A percentile compares a stretch with the other conserved stretches of the same genome.
Conservation (phyloP, 192 early-diverging fungal species). For the Umbelopsis vinacea region DNA sequence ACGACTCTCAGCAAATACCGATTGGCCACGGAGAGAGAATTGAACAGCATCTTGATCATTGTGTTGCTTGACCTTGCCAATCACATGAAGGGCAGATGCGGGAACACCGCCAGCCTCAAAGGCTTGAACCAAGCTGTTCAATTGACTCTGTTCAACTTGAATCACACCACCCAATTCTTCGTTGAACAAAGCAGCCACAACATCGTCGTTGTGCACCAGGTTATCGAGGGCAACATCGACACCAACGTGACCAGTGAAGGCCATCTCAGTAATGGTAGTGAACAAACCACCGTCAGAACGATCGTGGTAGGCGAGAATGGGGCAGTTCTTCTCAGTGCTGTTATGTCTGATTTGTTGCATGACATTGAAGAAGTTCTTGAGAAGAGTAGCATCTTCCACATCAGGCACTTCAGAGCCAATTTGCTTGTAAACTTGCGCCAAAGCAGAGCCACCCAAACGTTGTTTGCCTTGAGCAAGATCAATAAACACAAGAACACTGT, state of each 20-base stretch:
- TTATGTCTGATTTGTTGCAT: slow-evolving; percentile 59
- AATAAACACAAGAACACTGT: slow-evolving; percentile 78
- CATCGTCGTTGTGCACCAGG: slow-evolving; percentile 49
- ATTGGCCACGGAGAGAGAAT: slow-evolving; percentile 47
- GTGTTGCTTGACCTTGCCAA: slow-evolving; percentile 64
- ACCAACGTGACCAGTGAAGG: slow-evolving; percentile 93
- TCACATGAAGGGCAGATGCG: slow-evolving; percentile 50
- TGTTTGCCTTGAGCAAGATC: slow-evolving; percentile 85
- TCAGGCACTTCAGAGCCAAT: slow-evolving; percentile 83
- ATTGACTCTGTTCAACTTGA: slow-evolving; percentile 70
- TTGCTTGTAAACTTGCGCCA: slow-evolving; percentile 95
- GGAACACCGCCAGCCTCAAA: slow-evolving; percentile 63
- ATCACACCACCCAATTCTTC: slow-evolving; percentile 98
- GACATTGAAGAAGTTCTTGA: slow-evolving; percentile 82
- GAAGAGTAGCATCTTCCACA: slow-evolving; percentile 69
- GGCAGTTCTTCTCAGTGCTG: slow-evolving; percentile 42
- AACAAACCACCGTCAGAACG: slow-evolving; percentile 98
- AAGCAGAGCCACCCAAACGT: slow-evolving; percentile 90
- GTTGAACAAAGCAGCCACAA: slow-evolving; percentile 79
- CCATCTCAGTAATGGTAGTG: slow-evolving; percentile 93
- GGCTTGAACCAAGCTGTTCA: slow-evolving; percentile 56
- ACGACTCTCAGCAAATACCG: slow-evolving; percentile 63
- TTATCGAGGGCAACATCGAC: slow-evolving; percentile 68
- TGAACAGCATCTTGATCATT: slow-evolving; percentile 55
- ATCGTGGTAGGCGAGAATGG: slow-evolving; percentile 96